Conservation (phyloP, 192 early-diverging fungal genomes). For the Backusella luteola region DNA sequence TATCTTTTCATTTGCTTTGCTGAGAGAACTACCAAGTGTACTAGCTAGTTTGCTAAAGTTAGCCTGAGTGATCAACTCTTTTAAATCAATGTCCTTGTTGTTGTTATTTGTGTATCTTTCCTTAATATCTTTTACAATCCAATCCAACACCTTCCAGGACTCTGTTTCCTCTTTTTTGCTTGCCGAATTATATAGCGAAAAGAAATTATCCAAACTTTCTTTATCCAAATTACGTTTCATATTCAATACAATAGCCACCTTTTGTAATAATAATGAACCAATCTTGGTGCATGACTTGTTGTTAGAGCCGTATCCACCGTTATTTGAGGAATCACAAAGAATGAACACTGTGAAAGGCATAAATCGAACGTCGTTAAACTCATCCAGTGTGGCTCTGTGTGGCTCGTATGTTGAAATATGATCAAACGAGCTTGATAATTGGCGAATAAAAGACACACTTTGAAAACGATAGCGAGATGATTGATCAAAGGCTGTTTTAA, state of each 20-base stretch:
- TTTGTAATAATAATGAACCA: neutral
- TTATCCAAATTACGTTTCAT: neutral
- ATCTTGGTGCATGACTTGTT: neutral
- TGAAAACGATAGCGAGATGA: neutral
- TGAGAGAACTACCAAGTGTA: too few species aligned
- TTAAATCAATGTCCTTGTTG: too few species aligned
- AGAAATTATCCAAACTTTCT: neutral
- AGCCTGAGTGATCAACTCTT: too few species aligned
- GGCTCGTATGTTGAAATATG: neutral
- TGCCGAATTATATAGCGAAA: too few species aligned
- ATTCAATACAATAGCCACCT: neutral
- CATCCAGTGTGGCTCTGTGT: neutral
- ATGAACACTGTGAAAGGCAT: neutral
- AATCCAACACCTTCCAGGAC: too few species aligned
- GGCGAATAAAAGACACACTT: neutral
- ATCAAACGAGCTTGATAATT: neutral
- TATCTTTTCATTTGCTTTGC: too few species aligned
- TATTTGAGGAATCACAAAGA: neutral
- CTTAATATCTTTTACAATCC: too few species aligned
- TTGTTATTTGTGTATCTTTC: too few species aligned
- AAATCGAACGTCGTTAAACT: neutral
- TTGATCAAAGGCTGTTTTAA: neutral
- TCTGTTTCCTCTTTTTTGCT: too few species aligned
- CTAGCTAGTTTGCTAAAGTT: too few species aligned
- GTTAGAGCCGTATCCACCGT: neutral